A percentile compares a stretch with the other conserved stretches of the same genome.
phyloP scores from a whole-genome alignment of 1,139 yeast genomes.

The Taphrina confusa region DNA sequence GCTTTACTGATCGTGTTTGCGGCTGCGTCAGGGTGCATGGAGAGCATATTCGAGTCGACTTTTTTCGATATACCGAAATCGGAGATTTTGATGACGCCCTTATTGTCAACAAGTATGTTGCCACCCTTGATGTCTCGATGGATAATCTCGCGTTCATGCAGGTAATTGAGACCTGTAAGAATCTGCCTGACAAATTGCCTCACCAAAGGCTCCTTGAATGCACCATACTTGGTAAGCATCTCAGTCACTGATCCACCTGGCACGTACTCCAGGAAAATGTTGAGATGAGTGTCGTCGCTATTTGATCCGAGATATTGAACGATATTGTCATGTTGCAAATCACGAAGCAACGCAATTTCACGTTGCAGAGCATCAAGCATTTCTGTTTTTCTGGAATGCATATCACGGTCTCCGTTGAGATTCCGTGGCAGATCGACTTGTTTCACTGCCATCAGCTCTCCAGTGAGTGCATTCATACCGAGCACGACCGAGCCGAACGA shows the following conservation, averaged over 20 bases:
- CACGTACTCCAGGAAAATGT: slow-evolving; percentile 70
- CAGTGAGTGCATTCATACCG: slow-evolving; percentile 92
- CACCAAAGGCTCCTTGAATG: slow-evolving; percentile 76
- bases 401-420: slow-evolving; percentile 49
- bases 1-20: slow-evolving; percentile 6
- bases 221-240: slow-evolving; percentile 77
- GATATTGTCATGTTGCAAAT: slow-evolving; percentile 87
- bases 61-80: slow-evolving; percentile 93
- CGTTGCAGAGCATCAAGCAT: slow-evolving; percentile 81
- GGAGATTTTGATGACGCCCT: slow-evolving; percentile 92
- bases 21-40: slow-evolving; percentile 40
- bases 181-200: slow-evolving; percentile 77
- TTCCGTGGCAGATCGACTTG: slow-evolving; percentile 75
- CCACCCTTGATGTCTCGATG: slow-evolving; percentile 98
- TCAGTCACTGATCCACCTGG: slow-evolving; percentile 97
- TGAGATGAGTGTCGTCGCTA: slow-evolving; percentile 35
- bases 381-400: slow-evolving; percentile 54
- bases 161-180: slow-evolving; percentile 75
- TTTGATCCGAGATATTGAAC: slow-evolving; percentile 69
- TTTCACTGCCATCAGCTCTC: slow-evolving; percentile 98
- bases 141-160: slow-evolving; percentile 82
- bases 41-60: slow-evolving; percentile 50
- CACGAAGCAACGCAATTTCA: slow-evolving; percentile 92
- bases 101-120: slow-evolving; percentile 79
- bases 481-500: slow-evolving; percentile 95